These are phyloP conservation scores for Aspergillus sp. DNA, from an alignment of 2,329 filamentous ascomycete genomes.

Conservation along the genomic window DNA sequence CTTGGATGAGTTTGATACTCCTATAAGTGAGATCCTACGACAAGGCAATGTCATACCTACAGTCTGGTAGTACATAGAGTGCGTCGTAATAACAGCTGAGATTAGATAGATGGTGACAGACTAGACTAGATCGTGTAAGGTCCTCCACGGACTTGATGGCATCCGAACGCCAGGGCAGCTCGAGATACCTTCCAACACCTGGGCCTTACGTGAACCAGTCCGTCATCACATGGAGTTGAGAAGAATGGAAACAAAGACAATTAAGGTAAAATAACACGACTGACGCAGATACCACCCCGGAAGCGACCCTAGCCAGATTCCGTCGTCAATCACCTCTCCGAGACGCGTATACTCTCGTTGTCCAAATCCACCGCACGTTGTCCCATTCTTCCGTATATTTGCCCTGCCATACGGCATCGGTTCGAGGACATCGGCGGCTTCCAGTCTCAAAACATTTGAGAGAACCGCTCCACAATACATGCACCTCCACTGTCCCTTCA, in stretches of 20 bases:
- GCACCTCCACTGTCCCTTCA: conserved; percentile 21
- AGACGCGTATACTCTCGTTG: conserved; percentile 11
- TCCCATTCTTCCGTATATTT: conserved; percentile 9
- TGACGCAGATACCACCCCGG: conserved; percentile 45
- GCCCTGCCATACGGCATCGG: conserved; percentile 6
- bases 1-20: too few species aligned
- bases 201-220: background rate
- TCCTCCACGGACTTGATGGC: background rate
- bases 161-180: background rate
- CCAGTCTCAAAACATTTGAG: conserved; percentile 6
- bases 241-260: conserved; percentile 13
- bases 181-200: too few species aligned
- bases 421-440: conserved; percentile 14
- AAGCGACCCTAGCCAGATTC: conserved; percentile 47
- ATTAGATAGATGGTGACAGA: background rate
- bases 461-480: conserved; percentile 15
- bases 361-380: conserved; percentile 8
- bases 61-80: too few species aligned
- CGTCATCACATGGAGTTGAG: conserved; percentile 7
- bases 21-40: too few species aligned
- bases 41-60: too few species aligned
- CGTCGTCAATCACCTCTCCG: conserved; percentile 33
- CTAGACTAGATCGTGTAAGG: background rate
- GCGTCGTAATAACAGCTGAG: background rate
- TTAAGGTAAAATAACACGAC: conserved; percentile 23